Percentiles rank a stretch among this genome's conserved stretches.
Conservation (phyloP, 129 eudicot genomes). For the Ambrosia artemisiifolia region DNA sequence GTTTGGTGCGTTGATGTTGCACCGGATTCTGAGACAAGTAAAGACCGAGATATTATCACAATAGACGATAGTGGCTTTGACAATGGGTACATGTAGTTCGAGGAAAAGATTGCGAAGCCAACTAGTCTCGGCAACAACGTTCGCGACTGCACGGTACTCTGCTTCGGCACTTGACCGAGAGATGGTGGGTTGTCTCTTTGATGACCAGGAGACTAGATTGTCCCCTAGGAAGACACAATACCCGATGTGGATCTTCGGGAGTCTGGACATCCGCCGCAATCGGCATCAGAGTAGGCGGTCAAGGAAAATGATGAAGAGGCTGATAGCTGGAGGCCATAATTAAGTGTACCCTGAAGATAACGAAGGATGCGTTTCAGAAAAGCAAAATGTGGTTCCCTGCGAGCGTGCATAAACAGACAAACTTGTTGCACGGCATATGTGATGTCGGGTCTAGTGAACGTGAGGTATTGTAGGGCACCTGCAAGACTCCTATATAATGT, state of each 20-base stretch:
- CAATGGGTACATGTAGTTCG: not conserved
- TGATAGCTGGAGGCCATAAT: not conserved
- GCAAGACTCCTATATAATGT: too few species aligned
- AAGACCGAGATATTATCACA: not conserved
- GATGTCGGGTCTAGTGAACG: too few species aligned
- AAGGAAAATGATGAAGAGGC: not conserved
- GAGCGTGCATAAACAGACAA: too few species aligned
- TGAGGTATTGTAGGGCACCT: too few species aligned
- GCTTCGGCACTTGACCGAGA: not conserved
- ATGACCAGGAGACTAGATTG: not conserved
- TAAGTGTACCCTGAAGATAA: too few species aligned
- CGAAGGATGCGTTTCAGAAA: too few species aligned
- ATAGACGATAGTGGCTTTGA: not conserved
- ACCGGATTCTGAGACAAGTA: too few species aligned
- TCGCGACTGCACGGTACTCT: not conserved
- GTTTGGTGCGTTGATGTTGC: too few species aligned
- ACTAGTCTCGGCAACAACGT: not conserved
- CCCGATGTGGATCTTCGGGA: not conserved
- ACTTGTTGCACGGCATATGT: too few species aligned
- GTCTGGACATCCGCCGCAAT: not conserved
- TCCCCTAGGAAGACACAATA: not conserved
- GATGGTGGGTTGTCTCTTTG: not conserved
- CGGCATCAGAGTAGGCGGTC: not conserved
- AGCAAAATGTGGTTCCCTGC: too few species aligned
- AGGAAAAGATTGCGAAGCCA: not conserved